phyloP scores from a whole-genome alignment of 1,284 basidiomycete species.

The Volvariella surrecta region DNA sequence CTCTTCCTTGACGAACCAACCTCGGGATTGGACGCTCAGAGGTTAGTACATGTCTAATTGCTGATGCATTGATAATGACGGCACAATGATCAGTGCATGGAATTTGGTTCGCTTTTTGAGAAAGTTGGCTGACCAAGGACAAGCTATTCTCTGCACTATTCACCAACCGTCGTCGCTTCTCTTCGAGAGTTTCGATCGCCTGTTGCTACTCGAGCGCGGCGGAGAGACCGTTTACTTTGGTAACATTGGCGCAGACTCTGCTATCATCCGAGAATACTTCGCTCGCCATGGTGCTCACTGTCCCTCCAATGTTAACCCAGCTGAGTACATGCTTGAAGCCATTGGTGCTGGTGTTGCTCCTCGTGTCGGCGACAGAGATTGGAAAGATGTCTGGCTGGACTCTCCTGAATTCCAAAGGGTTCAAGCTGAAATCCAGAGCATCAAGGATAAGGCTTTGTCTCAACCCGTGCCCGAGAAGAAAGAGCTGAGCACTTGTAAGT shows the following conservation, averaged over 20 bases:
- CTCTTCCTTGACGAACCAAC: constrained; percentile 66
- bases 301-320: constrained; percentile 52
- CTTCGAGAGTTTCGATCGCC: constrained; percentile 73
- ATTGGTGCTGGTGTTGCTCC: constrained; percentile 71
- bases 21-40: constrained; percentile 68
- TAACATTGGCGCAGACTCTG: constrained; percentile 62
- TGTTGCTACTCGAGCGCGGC: constrained; percentile 56
- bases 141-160: constrained; percentile 70
- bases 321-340: constrained; percentile 59
- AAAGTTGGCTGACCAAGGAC: constrained; percentile 80
- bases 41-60: constrained; percentile 13
- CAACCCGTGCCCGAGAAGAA: constrained; percentile 26
- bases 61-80: constrained; percentile 22
- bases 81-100: constrained; percentile 63
- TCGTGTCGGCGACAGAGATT: constrained; percentile 59
- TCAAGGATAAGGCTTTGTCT: constrained; percentile 35
- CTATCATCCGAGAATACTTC: constrained; percentile 61
- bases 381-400: constrained; percentile 70
- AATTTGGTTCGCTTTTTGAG: constrained; percentile 78
- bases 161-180: constrained; percentile 44
- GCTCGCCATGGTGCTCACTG: constrained; percentile 55
- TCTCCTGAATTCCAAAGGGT: constrained; percentile 36
- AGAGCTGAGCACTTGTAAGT: constrained; percentile 39
- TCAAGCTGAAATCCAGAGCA: constrained; percentile 31
- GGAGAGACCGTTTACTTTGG: constrained; percentile 78